Evolutionary conservation across 768 basidiomycete species (phyloP).

Genomic region (Suillus discolor): DNA sequence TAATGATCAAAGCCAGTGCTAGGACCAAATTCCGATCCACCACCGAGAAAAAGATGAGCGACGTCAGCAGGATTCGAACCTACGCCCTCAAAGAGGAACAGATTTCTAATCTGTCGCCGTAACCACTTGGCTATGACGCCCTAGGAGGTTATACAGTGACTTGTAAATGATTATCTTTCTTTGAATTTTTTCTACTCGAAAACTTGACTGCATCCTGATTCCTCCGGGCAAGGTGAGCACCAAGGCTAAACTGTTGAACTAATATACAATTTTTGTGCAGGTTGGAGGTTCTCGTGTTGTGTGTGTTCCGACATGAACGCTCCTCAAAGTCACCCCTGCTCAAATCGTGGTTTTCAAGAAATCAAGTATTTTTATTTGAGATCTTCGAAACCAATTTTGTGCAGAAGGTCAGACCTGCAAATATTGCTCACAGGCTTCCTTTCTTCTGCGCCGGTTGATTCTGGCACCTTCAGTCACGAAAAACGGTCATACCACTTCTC

Average conservation of each 20-base stretch:
- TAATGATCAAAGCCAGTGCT: not conserved
- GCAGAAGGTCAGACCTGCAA: not conserved
- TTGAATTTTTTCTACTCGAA: not conserved
- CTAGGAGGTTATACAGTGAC: not conserved
- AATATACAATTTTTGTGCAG: not conserved
- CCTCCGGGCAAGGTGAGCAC: not conserved
- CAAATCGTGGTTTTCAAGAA: not conserved
- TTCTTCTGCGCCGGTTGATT: not conserved
- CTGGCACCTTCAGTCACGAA: constrained; percentile 6
- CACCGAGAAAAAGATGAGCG: constrained; percentile 31
- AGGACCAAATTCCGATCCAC: not conserved
- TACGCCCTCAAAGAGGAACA: constrained; percentile 71
- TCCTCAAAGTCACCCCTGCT: not conserved
- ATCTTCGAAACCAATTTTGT: not conserved
- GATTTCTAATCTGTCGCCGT: constrained; percentile 77
- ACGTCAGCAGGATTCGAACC: constrained; percentile 71
- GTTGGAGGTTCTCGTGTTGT: not conserved
- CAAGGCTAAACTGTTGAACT: not conserved
- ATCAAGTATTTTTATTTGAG: not conserved
- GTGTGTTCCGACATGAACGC: not conserved
- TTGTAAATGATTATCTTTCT: not conserved
- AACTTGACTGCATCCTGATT: too few species aligned
- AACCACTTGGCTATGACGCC: constrained; percentile 76
- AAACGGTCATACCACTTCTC: constrained; percentile 33
- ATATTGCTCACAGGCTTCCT: not conserved